phyloP scores from a whole-genome alignment of 2,329 filamentous ascomycete species.

The Ilyonectria sp. region DNA sequence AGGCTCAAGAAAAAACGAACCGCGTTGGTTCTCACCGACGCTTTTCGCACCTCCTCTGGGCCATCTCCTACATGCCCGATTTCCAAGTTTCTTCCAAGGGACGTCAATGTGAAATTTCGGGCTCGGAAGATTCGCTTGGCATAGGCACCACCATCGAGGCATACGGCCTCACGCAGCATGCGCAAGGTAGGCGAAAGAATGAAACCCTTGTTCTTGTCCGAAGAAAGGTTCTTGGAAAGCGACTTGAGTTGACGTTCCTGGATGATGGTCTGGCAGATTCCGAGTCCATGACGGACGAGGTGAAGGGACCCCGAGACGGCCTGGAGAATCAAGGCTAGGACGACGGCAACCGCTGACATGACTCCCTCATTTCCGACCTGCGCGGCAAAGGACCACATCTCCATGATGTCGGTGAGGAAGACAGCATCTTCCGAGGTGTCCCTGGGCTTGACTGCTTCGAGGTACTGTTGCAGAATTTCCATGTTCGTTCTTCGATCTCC shows the following conservation, averaged over 20 bases:
- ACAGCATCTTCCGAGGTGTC: slow-evolving; percentile 64
- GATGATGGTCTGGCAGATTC: slow-evolving; percentile 85
- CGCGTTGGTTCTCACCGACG: slow-evolving; percentile 87
- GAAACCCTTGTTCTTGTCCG: slow-evolving; percentile 87
- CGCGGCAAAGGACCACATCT: slow-evolving; percentile 88
- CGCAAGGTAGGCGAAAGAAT: slow-evolving; percentile 91
- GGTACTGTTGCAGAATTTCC: slow-evolving; percentile 78
- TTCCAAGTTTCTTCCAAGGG: slow-evolving; percentile 84
- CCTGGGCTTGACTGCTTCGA: slow-evolving; percentile 69
- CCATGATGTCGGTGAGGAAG: slow-evolving; percentile 84
- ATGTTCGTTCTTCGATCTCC: slow-evolving; percentile 59
- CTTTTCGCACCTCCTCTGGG: slow-evolving; percentile 76
- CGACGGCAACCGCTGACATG: slow-evolving; percentile 84
- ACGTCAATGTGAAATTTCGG: slow-evolving; percentile 84
- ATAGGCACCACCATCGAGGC: slow-evolving; percentile 86
- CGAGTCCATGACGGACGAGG: slow-evolving; percentile 80
- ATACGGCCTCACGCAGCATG: slow-evolving; percentile 87
- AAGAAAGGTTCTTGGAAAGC: slow-evolving; percentile 82
- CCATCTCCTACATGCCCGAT: slow-evolving; percentile 72
- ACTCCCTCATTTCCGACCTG: slow-evolving; percentile 86
- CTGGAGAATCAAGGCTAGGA: slow-evolving; percentile 86
- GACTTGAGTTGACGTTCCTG: slow-evolving; percentile 87
- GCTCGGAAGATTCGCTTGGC: slow-evolving; percentile 84
- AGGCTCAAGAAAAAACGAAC: slow-evolving; percentile 85
- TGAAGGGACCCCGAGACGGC: slow-evolving; percentile 82